These are phyloP conservation scores for Pseudogymnoascus verrucosus DNA, from an alignment of 2,329 filamentous ascomycete genomes.

Conservation along the genomic window DNA sequence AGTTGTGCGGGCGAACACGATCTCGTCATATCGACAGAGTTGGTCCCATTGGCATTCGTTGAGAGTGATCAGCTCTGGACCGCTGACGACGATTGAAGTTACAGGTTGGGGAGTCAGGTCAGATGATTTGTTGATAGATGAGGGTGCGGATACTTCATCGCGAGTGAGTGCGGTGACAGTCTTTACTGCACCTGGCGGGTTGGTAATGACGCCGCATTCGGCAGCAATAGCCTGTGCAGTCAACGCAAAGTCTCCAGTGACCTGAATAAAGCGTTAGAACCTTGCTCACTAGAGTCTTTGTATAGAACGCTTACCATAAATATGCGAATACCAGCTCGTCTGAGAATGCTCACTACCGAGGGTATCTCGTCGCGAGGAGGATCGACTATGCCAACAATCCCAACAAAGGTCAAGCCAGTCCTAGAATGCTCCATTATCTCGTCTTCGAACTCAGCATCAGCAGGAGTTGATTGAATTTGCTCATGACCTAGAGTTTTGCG, in stretches of 20 bases:
- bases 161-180: constrained; percentile 36
- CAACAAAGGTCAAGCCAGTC: constrained; percentile 42
- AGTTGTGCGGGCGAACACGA: constrained; percentile 69
- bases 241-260: constrained; percentile 70
- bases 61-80: constrained; percentile 56
- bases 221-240: constrained; percentile 66
- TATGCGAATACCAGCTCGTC: constrained; percentile 63
- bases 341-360: constrained; percentile 51
- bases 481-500: constrained; percentile 45
- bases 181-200: constrained; percentile 41
- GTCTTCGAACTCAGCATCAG: constrained; percentile 46
- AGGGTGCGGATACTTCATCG: constrained; percentile 16
- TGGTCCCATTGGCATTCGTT: constrained; percentile 62
- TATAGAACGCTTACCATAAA: constrained; percentile 52
- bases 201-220: constrained; percentile 63
- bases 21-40: constrained; percentile 58
- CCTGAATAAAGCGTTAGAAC: constrained; percentile 28
- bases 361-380: constrained; percentile 53
- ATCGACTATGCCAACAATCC: constrained; percentile 51
- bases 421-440: constrained; percentile 47
- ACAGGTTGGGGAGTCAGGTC: neutral
- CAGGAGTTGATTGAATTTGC: constrained; percentile 32
- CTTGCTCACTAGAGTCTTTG: neutral
- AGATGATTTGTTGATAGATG: constrained; percentile 2
- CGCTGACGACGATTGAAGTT: constrained; percentile 54